Evolutionary conservation across 2,329 filamentous ascomycete species (phyloP).

Genomic region (Davidsoniella virescens): DNA sequence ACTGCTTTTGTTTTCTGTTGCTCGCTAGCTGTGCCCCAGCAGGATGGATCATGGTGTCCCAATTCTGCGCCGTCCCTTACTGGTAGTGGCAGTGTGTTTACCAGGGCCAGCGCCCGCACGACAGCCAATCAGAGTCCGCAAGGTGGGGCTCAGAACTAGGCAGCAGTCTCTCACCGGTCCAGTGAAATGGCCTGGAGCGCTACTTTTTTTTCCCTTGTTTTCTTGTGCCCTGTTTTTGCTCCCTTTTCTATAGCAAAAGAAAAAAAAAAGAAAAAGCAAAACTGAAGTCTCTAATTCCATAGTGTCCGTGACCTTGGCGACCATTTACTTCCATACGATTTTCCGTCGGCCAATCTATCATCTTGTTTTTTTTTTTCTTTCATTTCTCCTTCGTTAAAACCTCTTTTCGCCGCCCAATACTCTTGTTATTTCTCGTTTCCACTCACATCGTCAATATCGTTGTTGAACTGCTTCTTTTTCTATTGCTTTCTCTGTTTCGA

Average conservation of each 20-base stretch:
- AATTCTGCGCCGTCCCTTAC: not conserved
- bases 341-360: too few species aligned
- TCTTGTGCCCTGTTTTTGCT: not conserved
- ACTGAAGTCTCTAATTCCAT: not conserved
- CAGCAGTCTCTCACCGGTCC: conserved; percentile 8
- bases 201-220: conserved; percentile 3
- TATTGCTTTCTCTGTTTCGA: too few species aligned
- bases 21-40: too few species aligned
- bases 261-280: too few species aligned
- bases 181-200: conserved; percentile 2
- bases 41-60: not conserved
- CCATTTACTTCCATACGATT: not conserved
- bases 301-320: not conserved
- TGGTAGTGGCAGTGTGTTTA: not conserved
- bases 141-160: conserved; percentile 5
- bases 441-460: too few species aligned
- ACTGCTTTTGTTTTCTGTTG: not conserved
- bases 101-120: not conserved
- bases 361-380: conserved; percentile 1
- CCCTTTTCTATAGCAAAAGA: not conserved
- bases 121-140: not conserved
- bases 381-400: not conserved
- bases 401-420: too few species aligned
- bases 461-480: too few species aligned
- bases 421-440: too few species aligned